Evolutionary conservation across 345 rosid genomes (phyloP).

Genomic region (Camelina neglecta): DNA sequence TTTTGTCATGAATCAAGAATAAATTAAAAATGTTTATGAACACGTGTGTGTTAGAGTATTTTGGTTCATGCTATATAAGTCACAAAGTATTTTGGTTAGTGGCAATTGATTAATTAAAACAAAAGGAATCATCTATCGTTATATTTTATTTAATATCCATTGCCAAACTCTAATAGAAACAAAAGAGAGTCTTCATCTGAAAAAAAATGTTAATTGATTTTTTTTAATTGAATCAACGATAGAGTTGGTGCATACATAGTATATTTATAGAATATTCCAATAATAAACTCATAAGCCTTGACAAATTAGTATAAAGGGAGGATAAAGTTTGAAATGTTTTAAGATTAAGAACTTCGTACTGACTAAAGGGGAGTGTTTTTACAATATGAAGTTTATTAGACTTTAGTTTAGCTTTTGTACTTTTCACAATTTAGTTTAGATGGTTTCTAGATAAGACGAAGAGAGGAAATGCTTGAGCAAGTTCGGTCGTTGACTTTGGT

Average conservation of each 20-base stretch:
- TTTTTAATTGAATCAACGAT: neutral
- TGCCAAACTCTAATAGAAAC: neutral
- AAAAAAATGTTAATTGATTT: neutral
- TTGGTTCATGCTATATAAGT: neutral
- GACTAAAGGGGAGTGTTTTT: neutral
- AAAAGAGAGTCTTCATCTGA: neutral
- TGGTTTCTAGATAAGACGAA: constrained; percentile 6
- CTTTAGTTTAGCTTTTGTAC: too few species aligned
- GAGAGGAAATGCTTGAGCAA: neutral
- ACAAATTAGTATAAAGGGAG: neutral
- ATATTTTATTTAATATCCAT: too few species aligned
- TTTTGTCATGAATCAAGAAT: neutral
- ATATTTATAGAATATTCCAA: neutral
- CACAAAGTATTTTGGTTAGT: neutral
- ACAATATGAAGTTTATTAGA: too few species aligned
- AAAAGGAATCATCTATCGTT: neutral
- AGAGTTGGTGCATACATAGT: neutral
- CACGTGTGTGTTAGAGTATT: neutral
- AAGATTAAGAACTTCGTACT: neutral
- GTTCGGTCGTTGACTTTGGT: neutral
- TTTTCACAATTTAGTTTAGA: neutral
- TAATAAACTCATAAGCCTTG: neutral
- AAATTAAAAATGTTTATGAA: neutral
- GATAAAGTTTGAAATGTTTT: neutral
- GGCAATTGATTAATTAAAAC: neutral